A percentile compares a stretch with the other conserved stretches of the same genome.
phyloP scores from a whole-genome alignment of 1,284 basidiomycete species.

The Ceratobasidium sp. region DNA sequence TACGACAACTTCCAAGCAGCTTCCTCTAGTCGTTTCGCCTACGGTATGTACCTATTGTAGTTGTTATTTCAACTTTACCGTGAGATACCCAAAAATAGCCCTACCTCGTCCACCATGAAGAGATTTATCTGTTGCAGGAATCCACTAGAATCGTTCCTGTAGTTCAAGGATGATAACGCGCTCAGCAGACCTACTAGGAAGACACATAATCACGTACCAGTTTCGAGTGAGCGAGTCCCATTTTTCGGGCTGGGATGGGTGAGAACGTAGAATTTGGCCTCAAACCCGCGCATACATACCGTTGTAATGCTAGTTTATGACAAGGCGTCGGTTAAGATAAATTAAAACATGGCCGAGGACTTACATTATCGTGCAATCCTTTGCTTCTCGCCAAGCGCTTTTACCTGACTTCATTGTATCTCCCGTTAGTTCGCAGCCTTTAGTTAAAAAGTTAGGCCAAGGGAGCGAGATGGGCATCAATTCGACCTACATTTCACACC shows the following conservation, averaged over 20 bases:
- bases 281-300: constrained; percentile 55
- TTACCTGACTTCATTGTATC: constrained; percentile 76
- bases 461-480: not conserved
- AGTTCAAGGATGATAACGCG: constrained; percentile 3
- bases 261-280: constrained; percentile 5
- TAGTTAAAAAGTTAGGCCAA: not conserved
- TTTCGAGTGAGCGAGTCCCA: constrained; percentile 91
- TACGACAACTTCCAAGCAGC: constrained; percentile 91
- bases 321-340: not conserved
- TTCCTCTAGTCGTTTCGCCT: constrained; percentile 82
- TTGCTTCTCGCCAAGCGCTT: constrained; percentile 75
- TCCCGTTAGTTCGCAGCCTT: constrained; percentile 91
- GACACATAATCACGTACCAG: constrained; percentile 60
- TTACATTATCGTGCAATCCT: constrained; percentile 80
- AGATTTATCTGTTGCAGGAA: constrained; percentile 77
- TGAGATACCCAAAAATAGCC: constrained; percentile 41
- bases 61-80: constrained; percentile 20
- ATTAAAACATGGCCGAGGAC: constrained; percentile 40
- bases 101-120: constrained; percentile 91
- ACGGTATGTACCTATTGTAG: constrained; percentile 84
- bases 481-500: constrained; percentile 74
- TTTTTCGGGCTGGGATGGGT: constrained; percentile 79
- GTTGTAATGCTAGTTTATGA: constrained; percentile 71
- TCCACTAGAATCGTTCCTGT: constrained; percentile 70
- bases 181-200: too few relatives aligned